Percentiles rank a stretch among this genome's conserved stretches.
Evolutionary conservation across 352 stramenopile genomes (phyloP).

Genomic region (Aphanomyces euteiches): DNA sequence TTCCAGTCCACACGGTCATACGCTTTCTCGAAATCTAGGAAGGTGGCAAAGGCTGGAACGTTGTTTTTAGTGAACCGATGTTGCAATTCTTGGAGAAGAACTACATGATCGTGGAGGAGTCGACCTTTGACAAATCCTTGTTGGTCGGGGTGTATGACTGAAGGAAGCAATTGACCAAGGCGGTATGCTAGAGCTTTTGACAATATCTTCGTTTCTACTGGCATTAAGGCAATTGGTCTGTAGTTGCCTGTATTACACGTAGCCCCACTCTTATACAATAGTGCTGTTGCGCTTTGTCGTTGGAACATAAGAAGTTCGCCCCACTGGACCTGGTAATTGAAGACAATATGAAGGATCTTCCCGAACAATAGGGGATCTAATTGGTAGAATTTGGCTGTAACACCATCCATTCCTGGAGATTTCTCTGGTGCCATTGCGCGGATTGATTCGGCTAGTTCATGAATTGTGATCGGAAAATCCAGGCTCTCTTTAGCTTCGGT

Average conservation of each 20-base stretch:
- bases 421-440: conserved; percentile 12
- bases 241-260: conserved; percentile 30
- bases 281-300: conserved; percentile 28
- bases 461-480: no score
- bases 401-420: conserved; percentile 28
- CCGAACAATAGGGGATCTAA: conserved; percentile 31
- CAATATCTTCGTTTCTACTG: conserved; percentile 35
- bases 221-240: conserved; percentile 35
- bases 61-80: conserved; percentile 22
- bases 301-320: conserved; percentile 32
- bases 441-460: no score
- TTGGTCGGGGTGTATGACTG: conserved; percentile 31
- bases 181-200: conserved; percentile 16
- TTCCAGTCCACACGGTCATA: conserved; percentile 35
- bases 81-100: conserved; percentile 31
- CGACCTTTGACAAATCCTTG: conserved; percentile 30
- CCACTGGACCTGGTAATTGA: conserved; percentile 30
- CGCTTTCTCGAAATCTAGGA: conserved; percentile 36
- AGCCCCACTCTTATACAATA: conserved; percentile 32
- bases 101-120: conserved; percentile 32
- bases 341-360: conserved; percentile 32
- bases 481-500: no score
- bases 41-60: conserved; percentile 21
- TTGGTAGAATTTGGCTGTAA: conserved; percentile 34
- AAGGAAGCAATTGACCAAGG: background rate